These are phyloP conservation scores for Colletotrichum sp. DNA, from an alignment of 2,329 filamentous ascomycete genomes.

Conservation along the genomic window DNA sequence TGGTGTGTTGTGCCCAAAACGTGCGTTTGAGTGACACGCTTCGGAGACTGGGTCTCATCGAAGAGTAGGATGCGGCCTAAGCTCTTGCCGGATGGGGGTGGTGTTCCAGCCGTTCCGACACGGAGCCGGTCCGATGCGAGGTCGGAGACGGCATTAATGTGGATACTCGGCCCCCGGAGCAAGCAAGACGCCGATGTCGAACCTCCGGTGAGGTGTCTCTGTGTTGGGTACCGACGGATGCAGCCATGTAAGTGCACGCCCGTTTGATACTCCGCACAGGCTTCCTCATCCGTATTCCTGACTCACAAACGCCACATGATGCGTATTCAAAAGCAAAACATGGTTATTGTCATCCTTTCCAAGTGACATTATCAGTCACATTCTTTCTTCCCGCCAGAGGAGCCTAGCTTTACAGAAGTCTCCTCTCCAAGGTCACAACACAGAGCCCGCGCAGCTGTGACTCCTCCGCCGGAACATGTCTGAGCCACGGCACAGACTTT, in stretches of 20 bases:
- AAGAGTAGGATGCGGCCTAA: not conserved
- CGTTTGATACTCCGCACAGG: not conserved
- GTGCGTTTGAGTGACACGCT: not conserved
- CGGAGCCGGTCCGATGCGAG: not conserved
- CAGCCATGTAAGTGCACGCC: not conserved
- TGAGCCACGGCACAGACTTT: not conserved
- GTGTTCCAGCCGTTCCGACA: not conserved
- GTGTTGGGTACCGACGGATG: not conserved
- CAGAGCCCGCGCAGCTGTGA: not conserved
- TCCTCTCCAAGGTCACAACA: not conserved
- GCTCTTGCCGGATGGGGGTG: not conserved
- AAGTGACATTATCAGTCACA: not conserved
- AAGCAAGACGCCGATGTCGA: not conserved
- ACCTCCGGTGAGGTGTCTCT: not conserved
- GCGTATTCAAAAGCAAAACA: not conserved
- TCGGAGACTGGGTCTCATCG: not conserved
- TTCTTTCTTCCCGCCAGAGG: not conserved
- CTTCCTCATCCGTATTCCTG: not conserved
- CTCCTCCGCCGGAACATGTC: not conserved
- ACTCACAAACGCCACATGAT: not conserved
- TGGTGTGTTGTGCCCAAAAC: not conserved
- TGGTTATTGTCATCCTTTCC: not conserved
- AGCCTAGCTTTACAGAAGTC: not conserved
- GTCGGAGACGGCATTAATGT: not conserved
- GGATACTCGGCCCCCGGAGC: not conserved